Evolutionary conservation across 2,329 filamentous ascomycete species (phyloP).

Genomic region (Macroventuria anomochaeta): DNA sequence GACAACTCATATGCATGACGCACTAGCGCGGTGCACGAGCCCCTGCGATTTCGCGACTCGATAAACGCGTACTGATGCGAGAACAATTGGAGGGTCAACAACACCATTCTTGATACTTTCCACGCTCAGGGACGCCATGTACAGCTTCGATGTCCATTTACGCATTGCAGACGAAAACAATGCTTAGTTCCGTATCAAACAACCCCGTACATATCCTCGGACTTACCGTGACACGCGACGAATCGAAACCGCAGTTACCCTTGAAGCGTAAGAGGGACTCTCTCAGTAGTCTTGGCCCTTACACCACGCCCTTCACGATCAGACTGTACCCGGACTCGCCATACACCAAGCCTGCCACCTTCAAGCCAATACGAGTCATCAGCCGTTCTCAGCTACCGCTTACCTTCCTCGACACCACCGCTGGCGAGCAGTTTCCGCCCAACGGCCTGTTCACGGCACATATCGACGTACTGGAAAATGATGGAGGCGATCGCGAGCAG

Average conservation of each 20-base stretch:
- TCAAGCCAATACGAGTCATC: constrained; percentile 46
- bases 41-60: constrained; percentile 9
- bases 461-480: constrained; percentile 42
- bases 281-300: constrained; percentile 37
- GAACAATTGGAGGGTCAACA: constrained; percentile 6
- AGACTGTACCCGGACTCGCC: constrained; percentile 40
- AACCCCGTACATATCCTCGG: constrained; percentile 28
- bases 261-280: constrained; percentile 43
- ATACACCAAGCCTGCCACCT: constrained; percentile 37
- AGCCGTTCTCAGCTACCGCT: constrained; percentile 47
- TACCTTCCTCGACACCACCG: constrained; percentile 46
- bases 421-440: constrained; percentile 28
- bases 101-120: neutral
- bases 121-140: constrained; percentile 1
- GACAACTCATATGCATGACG: constrained; percentile 20
- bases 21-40: constrained; percentile 16
- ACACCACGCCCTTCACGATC: constrained; percentile 41
- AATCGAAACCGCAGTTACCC: constrained; percentile 33
- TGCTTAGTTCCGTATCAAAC: constrained; percentile 34
- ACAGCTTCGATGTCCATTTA: constrained; percentile 33
- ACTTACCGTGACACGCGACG: constrained; percentile 34
- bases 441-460: constrained; percentile 45
- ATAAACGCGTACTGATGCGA: constrained; percentile 10
- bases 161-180: constrained; percentile 41
- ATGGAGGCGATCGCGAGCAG: constrained; percentile 15